Conservation (phyloP, 1,284 basidiomycete species). For the Pisolithus thermaeus region DNA sequence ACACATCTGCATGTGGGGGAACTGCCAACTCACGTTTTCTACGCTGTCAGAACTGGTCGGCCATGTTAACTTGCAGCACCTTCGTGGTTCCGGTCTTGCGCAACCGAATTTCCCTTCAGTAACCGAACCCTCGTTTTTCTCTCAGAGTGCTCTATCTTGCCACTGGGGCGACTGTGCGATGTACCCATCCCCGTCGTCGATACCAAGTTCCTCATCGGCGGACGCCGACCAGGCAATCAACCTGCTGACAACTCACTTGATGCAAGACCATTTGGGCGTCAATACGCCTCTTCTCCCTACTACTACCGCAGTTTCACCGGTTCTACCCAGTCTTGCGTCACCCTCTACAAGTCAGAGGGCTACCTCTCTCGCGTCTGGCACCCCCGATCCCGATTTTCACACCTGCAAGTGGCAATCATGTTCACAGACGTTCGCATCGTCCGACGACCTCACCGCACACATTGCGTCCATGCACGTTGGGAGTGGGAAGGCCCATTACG, state of each 20-base stretch:
- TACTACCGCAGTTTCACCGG: conserved; percentile 2
- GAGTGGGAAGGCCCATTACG: conserved; percentile 79
- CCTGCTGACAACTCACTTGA: conserved; percentile 58
- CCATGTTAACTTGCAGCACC: conserved; percentile 72
- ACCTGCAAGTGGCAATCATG: conserved; percentile 76
- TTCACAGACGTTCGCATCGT: conserved; percentile 51
- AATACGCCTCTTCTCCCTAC: conserved; percentile 18
- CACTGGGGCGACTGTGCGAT: conserved; percentile 64
- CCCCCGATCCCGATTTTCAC: conserved; percentile 32
- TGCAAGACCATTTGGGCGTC: conserved; percentile 80
- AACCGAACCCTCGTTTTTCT: conserved; percentile 2
- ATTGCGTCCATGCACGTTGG: conserved; percentile 78
- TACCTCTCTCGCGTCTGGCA: conserved; percentile 8
- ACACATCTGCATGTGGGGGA: conserved; percentile 61
- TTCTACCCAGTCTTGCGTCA: neutral
- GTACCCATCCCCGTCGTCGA: conserved; percentile 40
- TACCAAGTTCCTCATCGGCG: conserved; percentile 41
- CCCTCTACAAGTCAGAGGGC: conserved; percentile 6
- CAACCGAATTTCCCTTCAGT: conserved; percentile 7
- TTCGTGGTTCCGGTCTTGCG: conserved; percentile 28
- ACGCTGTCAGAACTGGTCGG: conserved; percentile 66
- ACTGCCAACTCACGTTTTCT: conserved; percentile 58
- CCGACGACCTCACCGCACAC: conserved; percentile 76
- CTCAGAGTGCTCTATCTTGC: conserved; percentile 42
- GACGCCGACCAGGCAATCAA: conserved; percentile 36